Conservation (phyloP, 2,329 filamentous ascomycete species). For the Huntiella bhutanensis region DNA sequence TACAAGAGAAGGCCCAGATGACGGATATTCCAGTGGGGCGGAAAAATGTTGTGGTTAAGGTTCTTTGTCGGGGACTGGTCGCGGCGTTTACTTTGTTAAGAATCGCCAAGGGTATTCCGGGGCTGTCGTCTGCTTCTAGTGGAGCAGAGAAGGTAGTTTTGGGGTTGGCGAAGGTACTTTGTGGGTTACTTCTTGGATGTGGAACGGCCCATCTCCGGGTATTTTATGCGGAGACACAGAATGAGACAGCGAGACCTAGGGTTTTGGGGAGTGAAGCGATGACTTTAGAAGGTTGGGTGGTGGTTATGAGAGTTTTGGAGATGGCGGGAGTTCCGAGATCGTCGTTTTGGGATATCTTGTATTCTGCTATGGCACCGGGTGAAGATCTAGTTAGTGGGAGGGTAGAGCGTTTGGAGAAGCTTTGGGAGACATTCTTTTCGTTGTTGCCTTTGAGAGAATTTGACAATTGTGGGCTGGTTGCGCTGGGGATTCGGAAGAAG, state of each 20-base stretch:
- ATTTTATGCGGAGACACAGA: slow-evolving; percentile 30
- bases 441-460: slow-evolving; percentile 44
- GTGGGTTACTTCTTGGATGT: slow-evolving; percentile 22
- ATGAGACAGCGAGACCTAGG: slow-evolving; percentile 25
- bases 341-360: slow-evolving; percentile 42
- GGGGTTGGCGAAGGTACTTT: slow-evolving; percentile 21
- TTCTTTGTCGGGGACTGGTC: slow-evolving; percentile 21
- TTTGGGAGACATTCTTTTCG: slow-evolving; percentile 41
- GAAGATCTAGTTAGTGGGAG: slow-evolving; percentile 22
- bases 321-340: slow-evolving; percentile 29
- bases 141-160: slow-evolving; percentile 31
- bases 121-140: slow-evolving; percentile 20
- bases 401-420: slow-evolving; percentile 26
- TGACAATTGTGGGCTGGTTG: slow-evolving; percentile 31
- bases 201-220: slow-evolving; percentile 26
- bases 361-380: slow-evolving; percentile 23
- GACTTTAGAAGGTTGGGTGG: slow-evolving; percentile 36
- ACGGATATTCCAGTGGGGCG: slow-evolving; percentile 12
- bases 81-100: slow-evolving; percentile 15
- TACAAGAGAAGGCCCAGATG: slow-evolving; percentile 1
- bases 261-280: slow-evolving; percentile 31
- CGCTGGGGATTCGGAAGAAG: slow-evolving; percentile 18
- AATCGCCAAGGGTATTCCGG: slow-evolving; percentile 23
- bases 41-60: slow-evolving; percentile 18
- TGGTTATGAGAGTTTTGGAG: slow-evolving; percentile 34